A percentile compares a stretch with the other conserved stretches of the same genome.
phyloP scores from a whole-genome alignment of 352 stramenopile genomes.

The Pythium phragmitis region DNA sequence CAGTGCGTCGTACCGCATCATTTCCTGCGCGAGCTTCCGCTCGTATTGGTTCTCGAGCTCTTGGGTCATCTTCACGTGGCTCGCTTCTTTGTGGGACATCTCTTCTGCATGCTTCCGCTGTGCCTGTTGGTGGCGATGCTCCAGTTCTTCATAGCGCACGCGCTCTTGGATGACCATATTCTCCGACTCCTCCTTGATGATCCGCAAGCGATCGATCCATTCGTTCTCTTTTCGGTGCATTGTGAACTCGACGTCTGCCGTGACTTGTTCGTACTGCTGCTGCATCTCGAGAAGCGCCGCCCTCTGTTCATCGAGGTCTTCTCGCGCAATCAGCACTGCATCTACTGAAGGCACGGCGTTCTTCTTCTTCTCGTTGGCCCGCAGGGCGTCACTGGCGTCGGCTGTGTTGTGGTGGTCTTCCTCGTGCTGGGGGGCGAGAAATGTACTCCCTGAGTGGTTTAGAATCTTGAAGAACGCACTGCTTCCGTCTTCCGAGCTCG shows the following conservation, averaged over 20 bases:
- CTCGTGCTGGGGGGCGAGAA: not conserved
- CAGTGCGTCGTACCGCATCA: slow-evolving; percentile 84
- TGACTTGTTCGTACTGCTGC: slow-evolving; percentile 75
- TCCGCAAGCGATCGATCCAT: slow-evolving; percentile 79
- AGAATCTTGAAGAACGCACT: slow-evolving; percentile 58
- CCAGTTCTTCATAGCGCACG: slow-evolving; percentile 76
- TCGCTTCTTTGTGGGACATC: slow-evolving; percentile 70
- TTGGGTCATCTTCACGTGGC: slow-evolving; percentile 81
- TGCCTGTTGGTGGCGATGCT: slow-evolving; percentile 64
- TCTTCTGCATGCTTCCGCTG: slow-evolving; percentile 75
- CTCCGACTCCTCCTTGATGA: slow-evolving; percentile 81
- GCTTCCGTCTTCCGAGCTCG: slow-evolving; percentile 64
- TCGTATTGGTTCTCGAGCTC: slow-evolving; percentile 94
- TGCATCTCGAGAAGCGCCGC: slow-evolving; percentile 52
- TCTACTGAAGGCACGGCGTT: slow-evolving; percentile 26
- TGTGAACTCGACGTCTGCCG: slow-evolving; percentile 81
- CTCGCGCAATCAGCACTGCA: slow-evolving; percentile 62
- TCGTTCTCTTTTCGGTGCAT: slow-evolving; percentile 86
- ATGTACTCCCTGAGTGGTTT: slow-evolving; percentile 2
- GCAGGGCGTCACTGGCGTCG: not conserved
- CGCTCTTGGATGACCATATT: slow-evolving; percentile 74
- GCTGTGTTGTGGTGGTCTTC: not conserved
- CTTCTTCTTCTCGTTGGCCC: slow-evolving; percentile 35
- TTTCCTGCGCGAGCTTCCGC: slow-evolving; percentile 86
- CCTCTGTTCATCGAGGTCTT: slow-evolving; percentile 77